These are phyloP conservation scores for Yamadazyma siamensis DNA, from an alignment of 1,139 yeast genomes.

Conservation along the genomic window DNA sequence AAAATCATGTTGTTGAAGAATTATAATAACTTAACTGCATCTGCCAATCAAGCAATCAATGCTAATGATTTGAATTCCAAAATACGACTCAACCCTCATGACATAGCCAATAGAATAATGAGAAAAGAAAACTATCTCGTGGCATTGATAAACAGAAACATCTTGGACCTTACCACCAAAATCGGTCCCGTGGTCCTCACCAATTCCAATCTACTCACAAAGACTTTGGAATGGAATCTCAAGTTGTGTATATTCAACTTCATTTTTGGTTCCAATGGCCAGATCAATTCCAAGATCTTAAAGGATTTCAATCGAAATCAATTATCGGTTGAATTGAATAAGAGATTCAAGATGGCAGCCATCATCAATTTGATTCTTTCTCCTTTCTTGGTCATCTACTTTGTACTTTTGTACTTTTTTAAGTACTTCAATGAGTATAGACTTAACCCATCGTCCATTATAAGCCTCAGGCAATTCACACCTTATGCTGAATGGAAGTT, in stretches of 20 bases:
- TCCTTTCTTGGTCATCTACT: slow-evolving; percentile 82
- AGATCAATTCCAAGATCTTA: slow-evolving; percentile 68
- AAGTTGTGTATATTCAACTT: slow-evolving; percentile 85
- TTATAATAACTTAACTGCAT: slow-evolving; percentile 67
- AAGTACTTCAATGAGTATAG: slow-evolving; percentile 90
- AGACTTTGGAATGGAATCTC: slow-evolving; percentile 91
- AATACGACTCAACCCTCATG: slow-evolving; percentile 82
- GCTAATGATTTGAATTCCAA: slow-evolving; percentile 63
- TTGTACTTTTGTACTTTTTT: slow-evolving; percentile 79
- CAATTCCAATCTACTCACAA: slow-evolving; percentile 55
- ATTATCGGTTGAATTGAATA: slow-evolving; percentile 65
- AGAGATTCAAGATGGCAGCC: slow-evolving; percentile 86
- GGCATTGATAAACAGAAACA: slow-evolving; percentile 78
- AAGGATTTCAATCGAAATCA: slow-evolving; percentile 69
- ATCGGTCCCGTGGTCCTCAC: slow-evolving; percentile 24
- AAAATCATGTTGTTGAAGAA: slow-evolving; percentile 72
- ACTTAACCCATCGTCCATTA: slow-evolving; percentile 79
- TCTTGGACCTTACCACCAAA: slow-evolving; percentile 55
- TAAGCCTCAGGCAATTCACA: slow-evolving; percentile 80
- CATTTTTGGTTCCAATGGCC: slow-evolving; percentile 81
- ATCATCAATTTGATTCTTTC: slow-evolving; percentile 75
- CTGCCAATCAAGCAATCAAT: slow-evolving; percentile 25
- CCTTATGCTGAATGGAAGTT: slow-evolving; percentile 95
- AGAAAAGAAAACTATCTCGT: slow-evolving; percentile 90
- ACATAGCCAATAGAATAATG: slow-evolving; percentile 93